Evolutionary conservation across 345 rosid species (phyloP).

Genomic region (Aethionema arabicum): DNA sequence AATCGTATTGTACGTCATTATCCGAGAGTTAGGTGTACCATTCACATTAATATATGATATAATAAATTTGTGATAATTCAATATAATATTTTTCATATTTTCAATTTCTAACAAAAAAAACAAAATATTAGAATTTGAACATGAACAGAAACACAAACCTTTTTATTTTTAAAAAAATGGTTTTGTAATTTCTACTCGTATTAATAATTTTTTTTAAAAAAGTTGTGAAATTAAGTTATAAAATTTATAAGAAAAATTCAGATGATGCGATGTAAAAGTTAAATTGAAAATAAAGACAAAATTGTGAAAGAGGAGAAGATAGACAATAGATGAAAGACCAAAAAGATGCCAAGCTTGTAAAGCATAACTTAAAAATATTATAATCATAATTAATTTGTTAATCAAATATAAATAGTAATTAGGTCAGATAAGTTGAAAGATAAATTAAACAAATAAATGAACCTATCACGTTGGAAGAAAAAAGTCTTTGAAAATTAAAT

Average conservation of each 20-base stretch:
- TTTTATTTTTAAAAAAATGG: too few relatives aligned
- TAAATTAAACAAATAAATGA: conserved; percentile 11
- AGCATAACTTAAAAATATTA: conserved; percentile 25
- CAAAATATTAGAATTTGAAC: too few relatives aligned
- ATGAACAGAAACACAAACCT: too few relatives aligned
- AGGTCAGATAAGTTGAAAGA: background rate
- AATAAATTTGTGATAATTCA: background rate
- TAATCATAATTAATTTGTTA: too few relatives aligned
- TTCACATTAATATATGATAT: background rate
- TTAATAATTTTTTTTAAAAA: too few relatives aligned
- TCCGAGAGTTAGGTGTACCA: conserved; percentile 11
- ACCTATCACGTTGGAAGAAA: conserved; percentile 23
- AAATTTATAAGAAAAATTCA: background rate
- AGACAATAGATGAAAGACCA: conserved; percentile 18
- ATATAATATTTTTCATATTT: too few relatives aligned
- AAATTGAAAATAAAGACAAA: conserved; percentile 19
- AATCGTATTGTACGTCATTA: conserved; percentile 13
- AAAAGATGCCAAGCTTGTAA: conserved; percentile 32
- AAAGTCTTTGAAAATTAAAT: conserved; percentile 20
- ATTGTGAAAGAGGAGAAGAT: conserved; percentile 23
- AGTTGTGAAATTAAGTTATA: background rate
- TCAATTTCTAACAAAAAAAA: too few relatives aligned
- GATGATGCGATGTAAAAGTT: conserved; percentile 27
- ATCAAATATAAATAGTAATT: background rate
- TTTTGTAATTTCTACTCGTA: too few relatives aligned